Evolutionary conservation across 345 rosid species (phyloP).

Genomic region (Limnanthes douglasii): DNA sequence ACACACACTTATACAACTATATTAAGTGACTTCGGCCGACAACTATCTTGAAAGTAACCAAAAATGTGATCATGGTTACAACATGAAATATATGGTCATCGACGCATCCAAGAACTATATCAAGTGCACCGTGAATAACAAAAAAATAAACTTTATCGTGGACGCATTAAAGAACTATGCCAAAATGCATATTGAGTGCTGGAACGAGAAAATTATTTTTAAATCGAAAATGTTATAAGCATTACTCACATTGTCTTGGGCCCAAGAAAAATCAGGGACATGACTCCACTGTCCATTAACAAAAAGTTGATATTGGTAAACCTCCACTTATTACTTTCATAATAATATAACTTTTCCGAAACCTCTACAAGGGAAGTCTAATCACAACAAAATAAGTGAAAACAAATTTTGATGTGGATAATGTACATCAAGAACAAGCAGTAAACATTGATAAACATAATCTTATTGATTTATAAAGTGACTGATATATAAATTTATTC

Average conservation of each 20-base stretch:
- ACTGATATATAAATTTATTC: neutral
- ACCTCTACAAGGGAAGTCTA: slow-evolving; percentile 82
- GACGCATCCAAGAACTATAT: too few relatives aligned
- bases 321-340: slow-evolving; percentile 93
- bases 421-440: too few relatives aligned
- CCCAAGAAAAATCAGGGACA: slow-evolving; percentile 71
- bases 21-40: too few relatives aligned
- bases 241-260: slow-evolving; percentile 66
- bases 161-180: too few relatives aligned
- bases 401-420: too few relatives aligned
- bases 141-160: too few relatives aligned
- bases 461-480: neutral
- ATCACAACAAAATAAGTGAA: slow-evolving; percentile 7
- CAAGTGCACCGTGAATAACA: too few relatives aligned
- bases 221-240: slow-evolving; percentile 75
- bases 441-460: too few relatives aligned
- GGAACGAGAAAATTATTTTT: slow-evolving; percentile 31
- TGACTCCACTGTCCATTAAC: slow-evolving; percentile 89
- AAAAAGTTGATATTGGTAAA: slow-evolving; percentile 77
- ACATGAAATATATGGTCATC: too few relatives aligned
- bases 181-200: neutral
- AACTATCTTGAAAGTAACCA: neutral
- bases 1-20: too few relatives aligned
- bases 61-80: too few relatives aligned
- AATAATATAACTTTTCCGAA: slow-evolving; percentile 81